Conservation (phyloP, 2,329 filamentous ascomycete genomes). For the Sclerotinia spermophila region DNA sequence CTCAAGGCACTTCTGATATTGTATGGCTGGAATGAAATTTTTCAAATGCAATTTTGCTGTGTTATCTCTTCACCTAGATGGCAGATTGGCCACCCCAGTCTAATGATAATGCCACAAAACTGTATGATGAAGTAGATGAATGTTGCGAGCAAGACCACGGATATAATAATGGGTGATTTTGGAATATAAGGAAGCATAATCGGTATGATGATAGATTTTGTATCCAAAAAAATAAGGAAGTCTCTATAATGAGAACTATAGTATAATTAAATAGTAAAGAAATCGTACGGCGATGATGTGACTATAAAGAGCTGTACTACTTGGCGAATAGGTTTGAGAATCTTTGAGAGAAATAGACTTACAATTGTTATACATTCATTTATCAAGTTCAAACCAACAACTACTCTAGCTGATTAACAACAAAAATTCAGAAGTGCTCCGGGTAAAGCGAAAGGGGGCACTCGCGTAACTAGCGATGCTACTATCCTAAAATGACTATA, state of each 20-base stretch:
- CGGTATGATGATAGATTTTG: neutral
- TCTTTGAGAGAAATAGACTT: too few species aligned
- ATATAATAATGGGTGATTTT: neutral
- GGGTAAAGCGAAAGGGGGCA: neutral
- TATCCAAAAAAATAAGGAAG: neutral
- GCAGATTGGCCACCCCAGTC: neutral
- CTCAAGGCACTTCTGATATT: too few species aligned
- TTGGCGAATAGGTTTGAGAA: too few species aligned
- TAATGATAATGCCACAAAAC: neutral
- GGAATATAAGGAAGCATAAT: neutral
- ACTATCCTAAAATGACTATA: neutral
- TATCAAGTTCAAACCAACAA: too few species aligned
- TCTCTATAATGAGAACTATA: neutral
- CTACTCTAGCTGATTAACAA: neutral
- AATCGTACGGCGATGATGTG: neutral
- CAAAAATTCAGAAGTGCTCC: rapidly evolving
- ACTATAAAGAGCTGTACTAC: neutral
- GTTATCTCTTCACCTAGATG: neutral
- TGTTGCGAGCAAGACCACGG: neutral
- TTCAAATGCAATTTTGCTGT: neutral
- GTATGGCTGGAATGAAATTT: neutral
- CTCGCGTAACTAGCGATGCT: neutral
- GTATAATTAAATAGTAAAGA: neutral
- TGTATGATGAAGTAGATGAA: neutral
- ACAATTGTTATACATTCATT: too few species aligned